phyloP scores from a whole-genome alignment of 768 basidiomycete genomes.

The Kwoniella newhampshirensis region DNA sequence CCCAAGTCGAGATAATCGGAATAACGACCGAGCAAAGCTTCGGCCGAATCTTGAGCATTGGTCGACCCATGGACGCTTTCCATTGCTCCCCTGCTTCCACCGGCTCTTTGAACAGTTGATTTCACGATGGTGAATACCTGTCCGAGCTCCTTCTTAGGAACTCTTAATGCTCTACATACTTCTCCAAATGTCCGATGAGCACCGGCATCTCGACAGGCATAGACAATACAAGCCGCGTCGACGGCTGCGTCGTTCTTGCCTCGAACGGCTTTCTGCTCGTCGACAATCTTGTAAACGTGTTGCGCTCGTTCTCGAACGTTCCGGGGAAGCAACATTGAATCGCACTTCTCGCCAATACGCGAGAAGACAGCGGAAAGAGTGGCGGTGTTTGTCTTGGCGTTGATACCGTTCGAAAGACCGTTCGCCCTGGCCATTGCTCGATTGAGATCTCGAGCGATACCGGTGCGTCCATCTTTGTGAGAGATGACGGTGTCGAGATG shows the following conservation, averaged over 20 bases:
- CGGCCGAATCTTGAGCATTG: conserved; percentile 28
- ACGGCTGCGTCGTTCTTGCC: conserved; percentile 90
- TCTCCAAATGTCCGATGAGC: conserved; percentile 96
- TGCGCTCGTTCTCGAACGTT: conserved; percentile 94
- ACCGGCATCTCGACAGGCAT: conserved; percentile 90
- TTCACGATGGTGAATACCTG: conserved; percentile 88
- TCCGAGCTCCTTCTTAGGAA: conserved; percentile 91
- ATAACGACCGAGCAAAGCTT: conserved; percentile 41
- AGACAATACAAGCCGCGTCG: conserved; percentile 96
- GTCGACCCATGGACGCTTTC: conserved; percentile 21
- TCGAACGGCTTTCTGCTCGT: conserved; percentile 79
- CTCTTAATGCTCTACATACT: conserved; percentile 87
- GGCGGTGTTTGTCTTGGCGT: conserved; percentile 34
- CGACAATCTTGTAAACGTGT: conserved; percentile 93
- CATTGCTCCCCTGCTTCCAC: not conserved
- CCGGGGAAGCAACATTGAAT: conserved; percentile 89
- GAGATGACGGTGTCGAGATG: conserved; percentile 93
- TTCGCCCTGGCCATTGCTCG: conserved; percentile 74
- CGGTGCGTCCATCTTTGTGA: conserved; percentile 91
- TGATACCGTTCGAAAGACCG: conserved; percentile 58
- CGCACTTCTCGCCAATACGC: conserved; percentile 90
- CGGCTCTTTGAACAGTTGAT: conserved; percentile 70
- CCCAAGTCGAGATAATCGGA: conserved; percentile 48
- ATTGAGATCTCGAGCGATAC: conserved; percentile 85
- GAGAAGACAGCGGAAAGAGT: conserved; percentile 83